phyloP scores from a whole-genome alignment of 805 yeast genomes.

The Saturnispora sanitii region DNA sequence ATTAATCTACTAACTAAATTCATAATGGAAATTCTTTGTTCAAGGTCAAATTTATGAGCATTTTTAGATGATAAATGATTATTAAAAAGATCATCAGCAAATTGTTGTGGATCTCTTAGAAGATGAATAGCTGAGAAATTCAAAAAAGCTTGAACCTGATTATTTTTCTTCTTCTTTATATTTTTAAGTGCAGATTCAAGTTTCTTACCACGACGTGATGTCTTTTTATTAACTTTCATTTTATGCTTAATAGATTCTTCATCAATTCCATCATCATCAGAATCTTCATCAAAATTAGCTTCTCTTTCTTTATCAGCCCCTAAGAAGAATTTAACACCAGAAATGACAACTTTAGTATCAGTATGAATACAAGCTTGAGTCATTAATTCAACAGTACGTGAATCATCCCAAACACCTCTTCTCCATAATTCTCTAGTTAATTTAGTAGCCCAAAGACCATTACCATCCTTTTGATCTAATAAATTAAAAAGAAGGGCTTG shows the following conservation, averaged over 20 bases:
- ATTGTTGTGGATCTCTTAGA: constrained; percentile 94
- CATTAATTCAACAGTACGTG: constrained; percentile 96
- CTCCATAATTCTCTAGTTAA: constrained; percentile 94
- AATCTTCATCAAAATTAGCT: constrained; percentile 66
- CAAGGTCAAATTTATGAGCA: constrained; percentile 64
- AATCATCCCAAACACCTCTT: constrained; percentile 96
- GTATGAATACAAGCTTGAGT: constrained; percentile 87
- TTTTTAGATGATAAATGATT: constrained; percentile 63
- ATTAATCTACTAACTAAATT: constrained; percentile 80
- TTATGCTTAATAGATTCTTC: constrained; percentile 67
- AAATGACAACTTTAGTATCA: constrained; percentile 75
- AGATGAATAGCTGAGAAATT: constrained; percentile 93
- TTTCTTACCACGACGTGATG: constrained; percentile 71
- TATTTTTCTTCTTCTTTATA: constrained; percentile 50
- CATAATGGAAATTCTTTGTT: constrained; percentile 82
- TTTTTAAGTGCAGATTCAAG: constrained; percentile 64
- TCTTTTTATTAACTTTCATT: constrained; percentile 73
- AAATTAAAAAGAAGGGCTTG: constrained; percentile 87
- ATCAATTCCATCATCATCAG: constrained; percentile 58
- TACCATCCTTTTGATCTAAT: constrained; percentile 65
- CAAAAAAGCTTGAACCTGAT: constrained; percentile 54
- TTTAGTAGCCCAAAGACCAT: constrained; percentile 93
- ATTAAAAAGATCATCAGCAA: constrained; percentile 76
- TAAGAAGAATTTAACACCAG: constrained; percentile 84
- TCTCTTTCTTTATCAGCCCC: constrained; percentile 95